Base-by-base conservation (phyloP, 257 asterid genomes). In the Rauvolfia tetraphylla region DNA sequence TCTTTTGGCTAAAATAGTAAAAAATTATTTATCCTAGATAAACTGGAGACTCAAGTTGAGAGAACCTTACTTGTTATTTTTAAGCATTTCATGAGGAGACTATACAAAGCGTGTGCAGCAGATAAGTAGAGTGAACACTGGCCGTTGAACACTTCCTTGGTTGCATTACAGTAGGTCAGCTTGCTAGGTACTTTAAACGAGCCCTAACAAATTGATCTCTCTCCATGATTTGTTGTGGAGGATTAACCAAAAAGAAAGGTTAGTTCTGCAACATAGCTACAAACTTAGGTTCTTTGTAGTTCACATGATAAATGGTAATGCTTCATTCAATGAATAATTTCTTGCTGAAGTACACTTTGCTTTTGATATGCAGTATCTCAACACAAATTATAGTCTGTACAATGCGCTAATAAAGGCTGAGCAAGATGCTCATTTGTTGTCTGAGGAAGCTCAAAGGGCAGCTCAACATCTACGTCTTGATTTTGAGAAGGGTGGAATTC, bases 401-500 rank as follows among this genome's bases (percentile, higher is more conserved):
- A 86, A 85, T 77, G 98, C 96, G 38, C 88, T 92, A 68, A 22
- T 85, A 74, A 91, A 84, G 82, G 97, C 99, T 62, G 98, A 92
- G 88, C 78, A 86, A 79, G 89, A 91, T 79, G 83, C 59, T 73
- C 91, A 83, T 81, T 80, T 89, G 84, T 96, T 95, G 78, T 80
- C 94, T 46, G 91, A 88, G 68, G 99, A 95, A 87, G 96, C 87
- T 76, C 87, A 27, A 51, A 89, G 96, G 84, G 92, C 94, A 79
- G 99, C 94, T 74, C 88, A 66, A 68, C 82, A 84, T 86, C 81
- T 89, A 73, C 96, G 96, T 18, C 82, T 75, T 80, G 98, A 92
- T 85, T 84, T 92, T 83, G 99, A 95, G 89, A 92, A 90, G 89
- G 98, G 98, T 80, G 99, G 99, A 81, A 91, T 92, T 86, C 98